phyloP scores from a whole-genome alignment of 177 flowering plant genomes.

The Vitis hybrid region DNA sequence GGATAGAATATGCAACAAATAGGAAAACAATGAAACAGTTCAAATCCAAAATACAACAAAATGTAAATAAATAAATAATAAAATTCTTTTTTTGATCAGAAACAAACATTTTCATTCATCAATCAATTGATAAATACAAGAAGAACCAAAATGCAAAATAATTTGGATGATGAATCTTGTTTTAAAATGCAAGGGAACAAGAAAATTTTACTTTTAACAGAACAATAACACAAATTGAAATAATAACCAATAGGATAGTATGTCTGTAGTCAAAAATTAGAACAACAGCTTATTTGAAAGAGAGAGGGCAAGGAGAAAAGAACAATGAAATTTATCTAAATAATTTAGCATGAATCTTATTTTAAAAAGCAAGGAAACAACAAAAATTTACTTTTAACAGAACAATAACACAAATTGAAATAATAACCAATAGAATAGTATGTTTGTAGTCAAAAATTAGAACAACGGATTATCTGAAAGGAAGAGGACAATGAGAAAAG shows the following conservation, averaged over 20 bases:
- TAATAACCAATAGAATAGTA: no score
- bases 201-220: no score
- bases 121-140: no score
- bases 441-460: neutral
- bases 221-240: no score
- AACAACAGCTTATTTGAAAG: neutral
- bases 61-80: neutral
- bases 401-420: no score
- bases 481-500: neutral
- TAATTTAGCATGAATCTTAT: neutral
- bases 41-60: no score
- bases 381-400: no score
- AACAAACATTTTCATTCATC: no score
- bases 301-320: neutral
- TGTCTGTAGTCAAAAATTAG: neutral
- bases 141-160: neutral
- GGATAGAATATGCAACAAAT: neutral
- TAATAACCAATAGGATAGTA: no score
- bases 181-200: no score
- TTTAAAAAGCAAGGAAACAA: no score
- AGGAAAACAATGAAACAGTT: neutral
- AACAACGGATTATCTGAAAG: neutral
- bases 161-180: neutral
- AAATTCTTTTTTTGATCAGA: no score
- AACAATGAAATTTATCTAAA: neutral